These are phyloP conservation scores for Novymonas esmeraldas DNA, from an alignment of 208 protist genomes.

Conservation along the genomic window DNA sequence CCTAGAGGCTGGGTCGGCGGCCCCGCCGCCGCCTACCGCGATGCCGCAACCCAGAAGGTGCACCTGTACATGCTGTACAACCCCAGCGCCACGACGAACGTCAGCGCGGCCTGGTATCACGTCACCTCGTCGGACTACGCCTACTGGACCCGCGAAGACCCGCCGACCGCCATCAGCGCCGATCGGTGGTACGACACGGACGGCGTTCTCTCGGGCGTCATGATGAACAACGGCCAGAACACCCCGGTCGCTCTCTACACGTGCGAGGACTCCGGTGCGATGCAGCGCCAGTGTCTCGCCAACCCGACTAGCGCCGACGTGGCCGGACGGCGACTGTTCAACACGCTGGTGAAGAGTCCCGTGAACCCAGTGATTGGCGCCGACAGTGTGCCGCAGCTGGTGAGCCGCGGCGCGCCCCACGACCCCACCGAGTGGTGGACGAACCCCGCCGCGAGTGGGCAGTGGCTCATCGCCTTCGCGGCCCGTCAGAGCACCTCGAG, in stretches of 20 bases:
- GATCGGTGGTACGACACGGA: conserved; percentile 34
- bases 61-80: conserved; percentile 67
- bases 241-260: conserved; percentile 38
- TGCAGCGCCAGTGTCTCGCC: conserved; percentile 43
- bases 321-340: neutral
- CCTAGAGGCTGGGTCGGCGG: conserved; percentile 46
- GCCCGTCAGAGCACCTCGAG: conserved; percentile 19
- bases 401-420: conserved; percentile 23
- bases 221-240: conserved; percentile 26
- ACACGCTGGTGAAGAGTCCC: conserved; percentile 27
- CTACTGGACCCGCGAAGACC: conserved; percentile 24
- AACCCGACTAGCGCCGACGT: conserved; percentile 4
- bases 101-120: conserved; percentile 45
- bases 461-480: conserved; percentile 41
- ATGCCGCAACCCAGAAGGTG: conserved; percentile 32
- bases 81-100: conserved; percentile 26
- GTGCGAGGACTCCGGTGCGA: conserved; percentile 17
- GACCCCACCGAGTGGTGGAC: conserved; percentile 47
- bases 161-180: conserved; percentile 22
- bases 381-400: conserved; percentile 21
- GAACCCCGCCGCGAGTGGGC: conserved; percentile 19
- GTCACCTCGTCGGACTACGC: conserved; percentile 42
- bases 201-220: conserved; percentile 33
- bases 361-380: conserved; percentile 28
- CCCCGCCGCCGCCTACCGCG: conserved; percentile 47